phyloP scores from a whole-genome alignment of 805 yeast genomes.

The Phaffomyces opuntiae region DNA sequence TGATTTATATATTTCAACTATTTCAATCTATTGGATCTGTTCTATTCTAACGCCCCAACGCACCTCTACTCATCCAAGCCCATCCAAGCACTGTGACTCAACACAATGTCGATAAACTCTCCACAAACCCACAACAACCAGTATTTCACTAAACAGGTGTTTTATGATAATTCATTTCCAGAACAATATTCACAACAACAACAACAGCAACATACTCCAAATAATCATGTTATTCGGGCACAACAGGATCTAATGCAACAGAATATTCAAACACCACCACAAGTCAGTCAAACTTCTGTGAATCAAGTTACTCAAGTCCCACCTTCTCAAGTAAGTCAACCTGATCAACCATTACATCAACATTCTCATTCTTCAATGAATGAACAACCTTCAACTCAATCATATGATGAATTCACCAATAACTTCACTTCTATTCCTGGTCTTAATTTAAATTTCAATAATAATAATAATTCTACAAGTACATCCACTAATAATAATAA shows the following conservation, averaged over 20 bases:
- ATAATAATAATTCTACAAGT: background rate
- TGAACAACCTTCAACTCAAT: constrained; percentile 3
- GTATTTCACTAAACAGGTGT: constrained; percentile 15
- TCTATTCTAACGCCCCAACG: too few relatives aligned
- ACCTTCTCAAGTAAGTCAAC: background rate
- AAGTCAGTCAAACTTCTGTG: too few relatives aligned
- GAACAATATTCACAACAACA: constrained; percentile 9
- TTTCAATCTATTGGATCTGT: too few relatives aligned
- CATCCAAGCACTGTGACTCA: too few relatives aligned
- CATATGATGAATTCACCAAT: constrained; percentile 13
- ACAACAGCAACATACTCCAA: background rate
- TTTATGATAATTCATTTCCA: constrained; percentile 17
- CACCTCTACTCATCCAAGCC: too few relatives aligned
- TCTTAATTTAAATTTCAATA: constrained; percentile 13
- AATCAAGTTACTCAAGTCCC: background rate
- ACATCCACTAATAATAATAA: constrained; percentile 1
- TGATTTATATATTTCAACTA: too few relatives aligned
- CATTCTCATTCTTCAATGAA: background rate
- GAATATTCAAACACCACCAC: too few relatives aligned
- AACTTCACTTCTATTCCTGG: constrained; percentile 18
- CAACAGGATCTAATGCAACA: too few relatives aligned
- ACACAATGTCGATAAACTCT: constrained; percentile 16
- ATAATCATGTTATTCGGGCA: background rate
- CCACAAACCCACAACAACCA: constrained; percentile 14
- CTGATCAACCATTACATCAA: background rate